Percentiles rank a stretch among this genome's conserved stretches.
phyloP scores from a whole-genome alignment of 345 rosid genomes.

The Litchi chinensis region DNA sequence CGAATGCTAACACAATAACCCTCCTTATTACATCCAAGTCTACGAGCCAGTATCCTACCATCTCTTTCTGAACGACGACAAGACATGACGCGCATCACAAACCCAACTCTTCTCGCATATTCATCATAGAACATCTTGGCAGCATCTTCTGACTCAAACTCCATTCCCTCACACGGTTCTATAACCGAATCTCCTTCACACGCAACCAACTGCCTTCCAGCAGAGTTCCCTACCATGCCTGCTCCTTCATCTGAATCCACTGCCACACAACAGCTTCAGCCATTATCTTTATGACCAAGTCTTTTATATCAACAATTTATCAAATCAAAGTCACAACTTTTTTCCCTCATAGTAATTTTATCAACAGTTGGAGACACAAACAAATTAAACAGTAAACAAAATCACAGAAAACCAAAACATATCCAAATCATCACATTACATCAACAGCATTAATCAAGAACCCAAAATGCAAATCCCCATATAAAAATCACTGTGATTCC shows the following conservation, averaged over 20 bases:
- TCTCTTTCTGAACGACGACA: slow-evolving; percentile 94
- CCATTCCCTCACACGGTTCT: slow-evolving; percentile 86
- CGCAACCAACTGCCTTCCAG: slow-evolving; percentile 31
- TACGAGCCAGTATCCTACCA: slow-evolving; percentile 82
- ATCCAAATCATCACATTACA: neutral
- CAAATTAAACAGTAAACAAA: neutral
- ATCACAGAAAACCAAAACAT: neutral
- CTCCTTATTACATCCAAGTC: slow-evolving; percentile 94
- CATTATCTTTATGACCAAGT: neutral
- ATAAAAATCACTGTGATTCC: neutral
- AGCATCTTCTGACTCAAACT: slow-evolving; percentile 84
- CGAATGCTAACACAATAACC: slow-evolving; percentile 81
- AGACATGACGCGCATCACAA: slow-evolving; percentile 95
- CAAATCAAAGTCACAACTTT: neutral
- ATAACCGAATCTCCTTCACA: slow-evolving; percentile 35
- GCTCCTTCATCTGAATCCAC: slow-evolving; percentile 59
- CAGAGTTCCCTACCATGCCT: slow-evolving; percentile 40
- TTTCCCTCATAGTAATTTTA: neutral
- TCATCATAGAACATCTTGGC: slow-evolving; percentile 85
- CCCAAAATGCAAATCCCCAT: no score
- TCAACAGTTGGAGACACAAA: neutral
- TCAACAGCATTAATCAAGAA: neutral
- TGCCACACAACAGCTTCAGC: slow-evolving; percentile 30
- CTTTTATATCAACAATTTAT: no score
- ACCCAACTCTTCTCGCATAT: slow-evolving; percentile 77